Percentiles rank a stretch among this genome's conserved stretches.
Conservation (phyloP, 805 yeast species). For the Ogataea sp. region DNA sequence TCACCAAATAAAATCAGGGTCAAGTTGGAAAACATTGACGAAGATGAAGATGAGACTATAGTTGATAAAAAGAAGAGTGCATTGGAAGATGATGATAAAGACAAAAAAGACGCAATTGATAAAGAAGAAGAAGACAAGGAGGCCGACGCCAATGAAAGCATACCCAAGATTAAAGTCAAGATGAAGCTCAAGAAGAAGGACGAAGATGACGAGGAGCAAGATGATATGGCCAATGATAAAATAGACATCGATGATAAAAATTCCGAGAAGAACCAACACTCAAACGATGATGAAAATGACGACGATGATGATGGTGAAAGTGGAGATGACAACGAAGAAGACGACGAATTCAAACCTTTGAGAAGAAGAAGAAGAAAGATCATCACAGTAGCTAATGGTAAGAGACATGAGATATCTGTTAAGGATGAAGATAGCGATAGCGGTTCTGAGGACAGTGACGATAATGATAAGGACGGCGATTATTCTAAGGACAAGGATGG, state of each 20-base stretch:
- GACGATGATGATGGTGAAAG: slow-evolving; percentile 3
- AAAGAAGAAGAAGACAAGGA: neutral
- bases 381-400: slow-evolving; percentile 13
- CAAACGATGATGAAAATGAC: neutral
- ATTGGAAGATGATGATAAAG: neutral
- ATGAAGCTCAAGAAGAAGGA: slow-evolving; percentile 1
- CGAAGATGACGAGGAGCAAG: slow-evolving; percentile 4
- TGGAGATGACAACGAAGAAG: slow-evolving; percentile 7
- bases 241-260: no score
- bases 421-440: neutral
- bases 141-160: neutral
- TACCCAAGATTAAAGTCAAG: neutral
- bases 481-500: slow-evolving; percentile 2
- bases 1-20: no score
- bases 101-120: slow-evolving; percentile 2
- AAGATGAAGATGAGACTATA: slow-evolving; percentile 13
- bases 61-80: no score
- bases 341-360: slow-evolving; percentile 9
- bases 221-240: slow-evolving; percentile 21
- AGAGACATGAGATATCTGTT: slow-evolving; percentile 12
- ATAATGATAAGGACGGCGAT: slow-evolving; percentile 1
- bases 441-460: slow-evolving; percentile 1
- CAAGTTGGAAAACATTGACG: slow-evolving; percentile 2
- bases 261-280: no score
- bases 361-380: slow-evolving; percentile 14